These are phyloP conservation scores for Puya raimondii DNA, from an alignment of 176 grass and related monocot species.

Conservation along the genomic window DNA sequence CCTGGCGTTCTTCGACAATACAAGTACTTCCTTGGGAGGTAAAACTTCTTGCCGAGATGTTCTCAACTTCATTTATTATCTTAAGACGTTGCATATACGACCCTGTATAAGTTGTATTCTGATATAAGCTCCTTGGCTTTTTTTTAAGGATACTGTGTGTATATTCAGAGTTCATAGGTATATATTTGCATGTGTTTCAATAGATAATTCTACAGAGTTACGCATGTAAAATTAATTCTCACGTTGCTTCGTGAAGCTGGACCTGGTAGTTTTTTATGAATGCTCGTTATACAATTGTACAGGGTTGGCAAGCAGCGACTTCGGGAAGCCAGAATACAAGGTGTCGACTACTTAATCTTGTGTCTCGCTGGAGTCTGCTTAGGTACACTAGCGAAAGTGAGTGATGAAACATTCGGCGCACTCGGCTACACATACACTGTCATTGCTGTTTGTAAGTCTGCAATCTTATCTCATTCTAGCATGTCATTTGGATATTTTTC, in stretches of 20 bases:
- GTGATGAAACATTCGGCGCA: slow-evolving; percentile 59
- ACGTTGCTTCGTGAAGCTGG: not conserved
- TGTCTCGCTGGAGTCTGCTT: slow-evolving; percentile 71
- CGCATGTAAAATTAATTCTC: not conserved
- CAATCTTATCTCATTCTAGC: not conserved
- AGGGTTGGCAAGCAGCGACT: slow-evolving; percentile 76
- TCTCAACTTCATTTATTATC: not conserved
- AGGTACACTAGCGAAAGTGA: slow-evolving; percentile 74
- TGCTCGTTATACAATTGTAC: not conserved
- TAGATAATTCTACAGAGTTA: no score
- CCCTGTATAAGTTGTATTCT: not conserved
- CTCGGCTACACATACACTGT: slow-evolving; percentile 79
- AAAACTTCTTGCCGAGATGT: slow-evolving; percentile 9
- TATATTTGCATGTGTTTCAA: no score
- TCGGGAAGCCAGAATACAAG: slow-evolving; percentile 58
- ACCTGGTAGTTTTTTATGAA: not conserved
- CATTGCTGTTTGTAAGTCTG: slow-evolving; percentile 71
- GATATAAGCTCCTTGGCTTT: not conserved
- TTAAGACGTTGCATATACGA: not conserved
- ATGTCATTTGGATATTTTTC: not conserved
- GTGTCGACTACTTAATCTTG: slow-evolving; percentile 62
- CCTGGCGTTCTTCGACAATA: slow-evolving; percentile 69
- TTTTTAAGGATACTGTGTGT: not conserved
- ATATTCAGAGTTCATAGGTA: no score
- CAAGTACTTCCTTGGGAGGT: slow-evolving; percentile 86